These are phyloP conservation scores for Lactarius trivialis DNA, from an alignment of 768 basidiomycete species.

Conservation along the genomic window DNA sequence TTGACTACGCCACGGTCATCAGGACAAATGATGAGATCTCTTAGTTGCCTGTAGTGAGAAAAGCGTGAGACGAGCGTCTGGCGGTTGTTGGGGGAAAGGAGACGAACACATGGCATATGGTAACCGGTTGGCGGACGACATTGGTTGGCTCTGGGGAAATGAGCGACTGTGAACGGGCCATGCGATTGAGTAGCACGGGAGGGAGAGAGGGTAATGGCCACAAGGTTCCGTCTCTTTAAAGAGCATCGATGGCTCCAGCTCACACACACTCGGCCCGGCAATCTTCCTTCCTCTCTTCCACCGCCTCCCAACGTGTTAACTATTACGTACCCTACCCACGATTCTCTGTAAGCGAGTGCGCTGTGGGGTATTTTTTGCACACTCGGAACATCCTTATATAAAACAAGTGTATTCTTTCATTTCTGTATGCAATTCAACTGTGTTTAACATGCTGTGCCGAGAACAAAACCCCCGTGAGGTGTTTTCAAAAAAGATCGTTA, in stretches of 20 bases:
- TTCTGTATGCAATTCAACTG: neutral
- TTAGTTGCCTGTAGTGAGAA: conserved; percentile 49
- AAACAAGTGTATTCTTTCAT: too few species aligned
- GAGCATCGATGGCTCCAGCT: neutral
- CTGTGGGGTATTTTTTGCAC: neutral
- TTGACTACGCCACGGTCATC: conserved; percentile 56
- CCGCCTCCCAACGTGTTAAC: neutral
- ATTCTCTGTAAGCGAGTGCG: too few species aligned
- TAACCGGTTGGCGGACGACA: conserved; percentile 39
- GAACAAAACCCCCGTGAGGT: neutral
- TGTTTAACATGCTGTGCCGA: neutral
- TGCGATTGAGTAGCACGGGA: conserved; percentile 24
- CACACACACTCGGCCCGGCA: neutral
- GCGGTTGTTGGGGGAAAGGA: neutral
- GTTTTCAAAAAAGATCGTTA: neutral
- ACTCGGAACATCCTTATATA: too few species aligned
- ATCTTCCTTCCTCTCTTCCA: neutral
- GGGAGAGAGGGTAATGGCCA: neutral
- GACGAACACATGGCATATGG: conserved; percentile 56
- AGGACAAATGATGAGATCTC: conserved; percentile 74
- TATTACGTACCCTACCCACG: neutral
- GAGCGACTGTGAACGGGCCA: conserved; percentile 44
- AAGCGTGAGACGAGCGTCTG: conserved; percentile 7
- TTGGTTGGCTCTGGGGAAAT: conserved; percentile 41
- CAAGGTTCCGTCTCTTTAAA: neutral